Conservation (phyloP, 257 asterid species). For the Schizonepeta tenuifolia region DNA sequence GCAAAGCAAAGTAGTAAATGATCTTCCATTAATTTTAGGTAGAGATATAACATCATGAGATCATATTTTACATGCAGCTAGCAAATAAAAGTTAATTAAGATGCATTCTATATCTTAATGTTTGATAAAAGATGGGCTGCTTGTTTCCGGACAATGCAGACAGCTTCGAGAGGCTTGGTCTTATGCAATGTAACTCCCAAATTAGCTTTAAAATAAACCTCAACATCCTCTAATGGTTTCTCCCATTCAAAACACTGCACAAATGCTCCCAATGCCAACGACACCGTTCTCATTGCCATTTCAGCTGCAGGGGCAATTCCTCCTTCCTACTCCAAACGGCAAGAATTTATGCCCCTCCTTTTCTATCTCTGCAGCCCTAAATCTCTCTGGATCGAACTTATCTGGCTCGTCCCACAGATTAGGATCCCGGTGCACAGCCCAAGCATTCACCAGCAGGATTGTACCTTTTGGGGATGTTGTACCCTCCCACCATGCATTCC, state of each 20-base stretch:
- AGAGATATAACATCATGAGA: no score
- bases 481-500: constrained; percentile 46
- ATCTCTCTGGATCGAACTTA: constrained; percentile 55
- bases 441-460: constrained; percentile 29
- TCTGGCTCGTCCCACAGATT: constrained; percentile 55
- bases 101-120: background rate
- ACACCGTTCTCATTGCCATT: constrained; percentile 47
- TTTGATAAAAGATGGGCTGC: constrained; percentile 27
- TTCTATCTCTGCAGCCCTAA: constrained; percentile 31
- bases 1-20: no score
- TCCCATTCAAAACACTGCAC: constrained; percentile 69
- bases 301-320: constrained; percentile 62
- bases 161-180: constrained; percentile 51
- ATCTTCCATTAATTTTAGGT: no score
- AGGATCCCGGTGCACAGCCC: constrained; percentile 64
- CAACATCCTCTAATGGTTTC: constrained; percentile 11
- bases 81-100: no score
- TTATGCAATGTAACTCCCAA: constrained; percentile 26
- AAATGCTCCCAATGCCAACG: constrained; percentile 51
- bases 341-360: constrained; percentile 42
- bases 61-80: no score
- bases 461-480: constrained; percentile 48
- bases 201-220: constrained; percentile 28
- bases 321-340: constrained; percentile 63
- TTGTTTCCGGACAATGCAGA: constrained; percentile 37